phyloP scores from a whole-genome alignment of 176 grass and related monocot genomes.

The Oryza rufipogon region DNA sequence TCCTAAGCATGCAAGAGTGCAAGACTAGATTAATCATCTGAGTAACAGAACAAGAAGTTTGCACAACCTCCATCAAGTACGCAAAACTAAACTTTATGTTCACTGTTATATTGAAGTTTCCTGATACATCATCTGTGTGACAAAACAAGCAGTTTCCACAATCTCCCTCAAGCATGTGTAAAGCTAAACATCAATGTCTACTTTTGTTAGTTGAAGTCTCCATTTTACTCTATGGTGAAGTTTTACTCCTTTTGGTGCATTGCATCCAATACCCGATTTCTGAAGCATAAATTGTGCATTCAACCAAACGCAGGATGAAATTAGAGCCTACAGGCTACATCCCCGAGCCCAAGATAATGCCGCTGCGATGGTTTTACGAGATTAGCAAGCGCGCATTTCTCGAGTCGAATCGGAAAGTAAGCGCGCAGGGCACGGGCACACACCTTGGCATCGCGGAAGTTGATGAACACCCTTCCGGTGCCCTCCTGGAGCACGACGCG shows the following conservation, averaged over 20 bases:
- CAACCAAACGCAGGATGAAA: background rate
- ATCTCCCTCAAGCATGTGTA: background rate
- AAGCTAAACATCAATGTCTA: background rate
- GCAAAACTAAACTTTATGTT: background rate
- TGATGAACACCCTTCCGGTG: slow-evolving; percentile 87
- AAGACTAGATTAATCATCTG: background rate
- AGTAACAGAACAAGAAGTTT: background rate
- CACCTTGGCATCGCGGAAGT: slow-evolving; percentile 91
- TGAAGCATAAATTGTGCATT: background rate
- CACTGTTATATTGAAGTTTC: background rate
- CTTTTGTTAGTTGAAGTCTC: background rate
- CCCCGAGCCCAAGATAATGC: background rate
- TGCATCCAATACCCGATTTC: background rate
- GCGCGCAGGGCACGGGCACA: background rate
- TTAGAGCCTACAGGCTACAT: background rate
- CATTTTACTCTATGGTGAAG: background rate
- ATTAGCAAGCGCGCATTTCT: background rate
- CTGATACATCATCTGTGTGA: background rate
- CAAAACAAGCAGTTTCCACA: background rate
- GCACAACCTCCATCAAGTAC: no score
- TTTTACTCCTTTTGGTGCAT: background rate
- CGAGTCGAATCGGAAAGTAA: background rate
- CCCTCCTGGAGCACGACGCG: slow-evolving; percentile 95
- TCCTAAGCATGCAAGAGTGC: background rate
- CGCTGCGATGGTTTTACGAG: background rate